Base-by-base conservation (phyloP, 78 protist genomes). In the Pigoraptor vietnamica region DNA sequence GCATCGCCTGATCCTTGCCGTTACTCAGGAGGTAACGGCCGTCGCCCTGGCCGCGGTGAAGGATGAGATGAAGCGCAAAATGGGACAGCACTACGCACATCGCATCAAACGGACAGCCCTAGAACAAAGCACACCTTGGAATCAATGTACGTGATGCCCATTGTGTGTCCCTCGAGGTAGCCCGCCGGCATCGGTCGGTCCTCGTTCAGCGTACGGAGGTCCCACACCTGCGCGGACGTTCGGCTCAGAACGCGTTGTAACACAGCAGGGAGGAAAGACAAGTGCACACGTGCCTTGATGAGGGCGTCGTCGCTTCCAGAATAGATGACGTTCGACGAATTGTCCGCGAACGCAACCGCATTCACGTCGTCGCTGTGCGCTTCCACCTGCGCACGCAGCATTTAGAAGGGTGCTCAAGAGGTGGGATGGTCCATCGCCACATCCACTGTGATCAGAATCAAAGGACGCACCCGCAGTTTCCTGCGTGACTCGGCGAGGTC, bases 321-420 rank as follows among this genome's bases (percentile, higher is more conserved):
- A 32, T 38, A 89, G 34, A 96, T 55, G 23, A 93, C 40, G 35
- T 96, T 90, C 1, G 81, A 88, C 23, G 56, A 33, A 14, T 56
- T 32, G 55, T 93, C 96, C 23, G 91, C 95, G 90, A 14, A 48
- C 40, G 93, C 25, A 87, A 90, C 95, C 37, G 96, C 92, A 36
- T 96, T 96, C 6, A 93, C 89, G 86, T 96, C 97, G 33, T 94
- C 92, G 24, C 33, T 23, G 92, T 94, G 96, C 0, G 94, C 96
- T 21, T 81, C 23, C 29, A 48, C 14, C 67, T 48, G 67, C n/a
- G n/a, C n/a, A n/a, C n/a, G n/a, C n/a, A n/a, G n/a, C n/a, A n/a
- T n/a, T n/a, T n/a, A n/a, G n/a, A n/a, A n/a, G n/a, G n/a, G n/a
- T n/a, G n/a, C n/a, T n/a, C n/a, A n/a, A n/a, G n/a, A n/a, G n/a